Percentiles rank a stretch among this genome's conserved stretches.
phyloP scores from a whole-genome alignment of 805 yeast genomes.

The Barnettozyma vustinii region DNA sequence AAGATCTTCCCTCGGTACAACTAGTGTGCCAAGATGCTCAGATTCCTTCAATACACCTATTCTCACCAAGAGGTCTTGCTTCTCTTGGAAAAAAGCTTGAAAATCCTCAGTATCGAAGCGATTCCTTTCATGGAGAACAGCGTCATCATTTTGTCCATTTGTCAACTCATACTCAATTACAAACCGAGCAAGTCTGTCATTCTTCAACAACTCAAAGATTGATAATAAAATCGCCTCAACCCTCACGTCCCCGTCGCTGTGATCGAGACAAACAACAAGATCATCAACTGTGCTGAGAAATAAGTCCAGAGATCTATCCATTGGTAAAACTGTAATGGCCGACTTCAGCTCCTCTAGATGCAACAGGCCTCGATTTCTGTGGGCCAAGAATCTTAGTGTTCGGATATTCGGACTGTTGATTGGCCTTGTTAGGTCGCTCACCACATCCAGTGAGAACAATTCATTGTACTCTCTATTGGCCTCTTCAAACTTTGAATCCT shows the following conservation, averaged over 20 bases:
- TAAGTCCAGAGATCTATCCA: slow-evolving; percentile 9
- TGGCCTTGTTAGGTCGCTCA: slow-evolving; percentile 40
- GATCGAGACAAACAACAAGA: slow-evolving; percentile 55
- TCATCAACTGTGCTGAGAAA: slow-evolving; percentile 45
- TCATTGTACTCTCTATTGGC: slow-evolving; percentile 55
- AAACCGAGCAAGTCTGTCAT: slow-evolving; percentile 45
- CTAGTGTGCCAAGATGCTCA: neutral
- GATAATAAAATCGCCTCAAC: slow-evolving; percentile 46
- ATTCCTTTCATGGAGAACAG: slow-evolving; percentile 17
- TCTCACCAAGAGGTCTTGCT: slow-evolving; percentile 7
- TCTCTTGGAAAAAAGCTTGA: slow-evolving; percentile 11
- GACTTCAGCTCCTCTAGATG: slow-evolving; percentile 37
- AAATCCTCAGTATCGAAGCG: slow-evolving; percentile 15
- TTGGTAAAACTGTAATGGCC: slow-evolving; percentile 10
- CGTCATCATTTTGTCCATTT: slow-evolving; percentile 40
- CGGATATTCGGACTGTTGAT: slow-evolving; percentile 61
- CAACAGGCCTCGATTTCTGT: slow-evolving; percentile 77
- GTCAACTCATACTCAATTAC: slow-evolving; percentile 55
- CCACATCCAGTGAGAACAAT: slow-evolving; percentile 63
- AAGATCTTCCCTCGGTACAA: neutral
- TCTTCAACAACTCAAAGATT: slow-evolving; percentile 44
- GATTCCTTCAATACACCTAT: neutral
- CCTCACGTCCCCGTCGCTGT: slow-evolving; percentile 61
- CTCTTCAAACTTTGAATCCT: slow-evolving; percentile 37
- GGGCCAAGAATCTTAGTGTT: slow-evolving; percentile 67